Evolutionary conservation across 1,284 basidiomycete species (phyloP).

Genomic region (Naganishia liquefaciens): DNA sequence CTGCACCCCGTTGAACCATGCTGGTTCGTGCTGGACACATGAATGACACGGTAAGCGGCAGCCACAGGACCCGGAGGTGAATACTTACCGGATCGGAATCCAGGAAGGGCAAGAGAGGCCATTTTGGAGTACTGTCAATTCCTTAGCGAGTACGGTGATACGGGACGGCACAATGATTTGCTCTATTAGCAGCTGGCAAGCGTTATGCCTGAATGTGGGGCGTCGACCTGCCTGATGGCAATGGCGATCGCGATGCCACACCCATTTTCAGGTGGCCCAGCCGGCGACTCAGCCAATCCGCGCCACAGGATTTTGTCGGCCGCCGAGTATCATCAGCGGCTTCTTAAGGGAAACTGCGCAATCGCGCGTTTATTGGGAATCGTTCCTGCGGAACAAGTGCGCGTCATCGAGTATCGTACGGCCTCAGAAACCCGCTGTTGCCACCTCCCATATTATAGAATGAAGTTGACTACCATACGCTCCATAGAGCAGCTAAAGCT

Average conservation of each 20-base stretch:
- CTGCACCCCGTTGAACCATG: conserved; percentile 7
- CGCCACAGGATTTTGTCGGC: conserved; percentile 26
- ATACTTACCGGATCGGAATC: conserved; percentile 29
- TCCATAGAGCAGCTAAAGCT: too few relatives aligned
- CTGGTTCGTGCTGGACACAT: conserved; percentile 16
- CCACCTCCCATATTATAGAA: too few relatives aligned
- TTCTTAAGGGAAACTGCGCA: neutral
- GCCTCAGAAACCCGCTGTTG: too few relatives aligned
- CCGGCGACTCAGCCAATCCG: conserved; percentile 14
- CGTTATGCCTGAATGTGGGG: neutral
- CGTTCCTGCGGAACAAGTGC: too few relatives aligned
- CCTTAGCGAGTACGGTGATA: neutral
- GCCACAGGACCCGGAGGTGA: neutral
- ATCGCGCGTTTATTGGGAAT: too few relatives aligned
- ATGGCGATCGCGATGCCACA: conserved; percentile 1
- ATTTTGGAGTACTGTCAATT: neutral
- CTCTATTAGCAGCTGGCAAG: neutral
- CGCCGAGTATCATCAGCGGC: neutral
- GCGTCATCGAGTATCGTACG: too few relatives aligned
- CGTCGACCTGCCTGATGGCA: neutral
- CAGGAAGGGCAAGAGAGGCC: conserved; percentile 28
- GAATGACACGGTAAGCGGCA: neutral
- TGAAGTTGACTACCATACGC: too few relatives aligned
- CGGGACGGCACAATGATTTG: neutral
- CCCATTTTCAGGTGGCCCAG: too few relatives aligned